Base-by-base conservation (phyloP, 441 rosid species). In the Geranium incanum region DNA sequence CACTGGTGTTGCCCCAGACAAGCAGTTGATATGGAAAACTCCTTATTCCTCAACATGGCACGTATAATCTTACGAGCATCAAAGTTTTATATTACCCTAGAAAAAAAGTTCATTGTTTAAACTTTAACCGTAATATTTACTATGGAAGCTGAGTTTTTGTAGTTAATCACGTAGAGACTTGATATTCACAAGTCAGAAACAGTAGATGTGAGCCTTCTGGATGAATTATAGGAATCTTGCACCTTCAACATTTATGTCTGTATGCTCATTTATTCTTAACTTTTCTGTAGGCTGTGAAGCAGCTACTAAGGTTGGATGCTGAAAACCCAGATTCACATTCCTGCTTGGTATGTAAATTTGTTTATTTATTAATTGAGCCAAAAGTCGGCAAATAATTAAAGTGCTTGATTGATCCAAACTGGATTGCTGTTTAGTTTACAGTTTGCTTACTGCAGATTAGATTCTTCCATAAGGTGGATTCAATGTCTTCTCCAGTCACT, bases 301-400 rank as follows among this genome's bases (percentile, higher is more conserved):
- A 91, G 72, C 76, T 93, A 82, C 85, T 90, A 62, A 86, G 91
- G 82, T 72, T 96, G 90, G 97, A 91, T 75, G 86, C 91, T 23
- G 98, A 96, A 81, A 84, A 85, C 76, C 97, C 98, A 6, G 93
- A 93, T 83, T 82, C 98, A 64, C 98, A 93, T 86, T 78, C 91
- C 72, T 87, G 98, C 81, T 82, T 96, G 99, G 99, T 96, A 86
- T 76, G 85, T 73, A 68, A 67, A 19, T 28, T 60, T 60, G 65
- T 11, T 19, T 60, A 8, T 21, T 62, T 21, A 21, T 62, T 18
- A 62, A 21, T 21, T 62, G 33, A 3, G 33, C 33, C 66, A 62
- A 62, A 19, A 21, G 28, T 62, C 36, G 3, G 3, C 2, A 62
- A 19, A 62, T 21, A 62, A 62, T 62, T 62, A 21, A 62, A 4